A percentile compares a stretch with the other conserved stretches of the same genome.
Evolutionary conservation across 768 basidiomycete species (phyloP).

Genomic region (Rhodotorula babjevae): DNA sequence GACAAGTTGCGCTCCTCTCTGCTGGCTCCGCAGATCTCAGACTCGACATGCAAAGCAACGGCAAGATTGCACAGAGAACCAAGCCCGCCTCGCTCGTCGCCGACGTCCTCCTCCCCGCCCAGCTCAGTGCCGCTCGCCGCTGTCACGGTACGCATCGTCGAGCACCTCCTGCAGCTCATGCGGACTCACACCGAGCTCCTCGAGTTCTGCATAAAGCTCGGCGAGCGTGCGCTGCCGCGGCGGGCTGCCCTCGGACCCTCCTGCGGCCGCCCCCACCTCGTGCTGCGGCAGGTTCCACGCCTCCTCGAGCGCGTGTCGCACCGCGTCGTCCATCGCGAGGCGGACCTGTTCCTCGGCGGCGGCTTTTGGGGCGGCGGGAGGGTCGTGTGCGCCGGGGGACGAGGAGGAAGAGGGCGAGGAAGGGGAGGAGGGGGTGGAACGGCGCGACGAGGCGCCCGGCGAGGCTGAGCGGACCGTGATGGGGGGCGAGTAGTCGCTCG

Average conservation of each 20-base stretch:
- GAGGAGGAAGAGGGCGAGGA: neutral
- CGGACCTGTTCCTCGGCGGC: neutral
- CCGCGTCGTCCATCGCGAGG: slow-evolving; percentile 16
- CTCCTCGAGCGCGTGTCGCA: slow-evolving; percentile 24
- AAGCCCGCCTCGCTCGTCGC: no score
- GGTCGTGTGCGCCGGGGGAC: neutral
- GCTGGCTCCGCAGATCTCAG: no score
- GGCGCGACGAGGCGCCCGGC: neutral
- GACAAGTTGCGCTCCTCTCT: no score
- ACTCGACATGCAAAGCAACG: no score
- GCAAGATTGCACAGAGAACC: no score
- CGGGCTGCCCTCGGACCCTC: neutral
- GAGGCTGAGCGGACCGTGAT: neutral
- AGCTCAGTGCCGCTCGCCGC: neutral
- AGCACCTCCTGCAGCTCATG: slow-evolving; percentile 25
- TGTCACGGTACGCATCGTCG: neutral
- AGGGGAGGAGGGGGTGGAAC: neutral
- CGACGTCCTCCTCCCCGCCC: no score
- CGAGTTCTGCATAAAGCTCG: slow-evolving; percentile 32
- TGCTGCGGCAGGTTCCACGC: slow-evolving; percentile 22
- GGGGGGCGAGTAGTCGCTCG: neutral
- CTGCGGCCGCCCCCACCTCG: neutral
- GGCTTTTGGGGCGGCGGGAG: neutral
- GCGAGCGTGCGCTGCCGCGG: slow-evolving; percentile 7
- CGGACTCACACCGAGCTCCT: slow-evolving; percentile 16